Conservation (phyloP, 1,284 basidiomycete genomes). For the Boletus calvinii region DNA sequence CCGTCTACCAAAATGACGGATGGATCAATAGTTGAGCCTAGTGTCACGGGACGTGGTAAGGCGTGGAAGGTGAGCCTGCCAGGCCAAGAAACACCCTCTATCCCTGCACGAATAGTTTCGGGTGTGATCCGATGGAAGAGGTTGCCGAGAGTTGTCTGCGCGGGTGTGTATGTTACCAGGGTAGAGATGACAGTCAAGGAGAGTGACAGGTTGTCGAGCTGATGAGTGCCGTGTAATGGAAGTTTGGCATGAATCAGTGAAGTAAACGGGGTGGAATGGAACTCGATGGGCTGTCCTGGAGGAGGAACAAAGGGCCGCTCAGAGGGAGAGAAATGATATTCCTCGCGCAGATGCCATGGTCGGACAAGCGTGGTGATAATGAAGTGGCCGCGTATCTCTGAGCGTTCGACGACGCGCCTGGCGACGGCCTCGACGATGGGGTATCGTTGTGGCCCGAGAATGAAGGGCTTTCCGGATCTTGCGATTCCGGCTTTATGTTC, state of each 20-base stretch:
- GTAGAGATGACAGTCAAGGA: slow-evolving; percentile 66
- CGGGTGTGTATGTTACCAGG: slow-evolving; percentile 49
- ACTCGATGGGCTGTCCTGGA: slow-evolving; percentile 44
- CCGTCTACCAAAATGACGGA: slow-evolving; percentile 80
- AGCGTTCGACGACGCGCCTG: slow-evolving; percentile 37
- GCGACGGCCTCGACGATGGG: slow-evolving; percentile 49
- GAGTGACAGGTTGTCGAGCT: slow-evolving; percentile 76
- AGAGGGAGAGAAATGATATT: slow-evolving; percentile 36
- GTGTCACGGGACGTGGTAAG: slow-evolving; percentile 32
- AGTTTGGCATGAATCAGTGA: slow-evolving; percentile 42
- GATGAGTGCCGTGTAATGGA: slow-evolving; percentile 79
- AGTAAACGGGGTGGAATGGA: slow-evolving; percentile 43
- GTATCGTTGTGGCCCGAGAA: slow-evolving; percentile 72
- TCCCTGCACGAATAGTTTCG: slow-evolving; percentile 44
- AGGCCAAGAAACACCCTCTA: slow-evolving; percentile 68
- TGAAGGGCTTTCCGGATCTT: slow-evolving; percentile 64
- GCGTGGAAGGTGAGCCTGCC: slow-evolving; percentile 80
- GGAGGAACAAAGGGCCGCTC: slow-evolving; percentile 38
- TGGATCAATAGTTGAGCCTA: slow-evolving; percentile 22
- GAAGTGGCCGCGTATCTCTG: slow-evolving; percentile 42
- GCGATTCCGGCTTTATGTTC: slow-evolving; percentile 86
- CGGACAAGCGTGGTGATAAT: slow-evolving; percentile 35
- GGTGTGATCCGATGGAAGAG: slow-evolving; percentile 25
- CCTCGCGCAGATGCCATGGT: slow-evolving; percentile 26
- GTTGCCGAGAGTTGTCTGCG: slow-evolving; percentile 17